These are phyloP conservation scores for Beauveria scarabaeidicola DNA, from an alignment of 2,329 filamentous ascomycete genomes.

Conservation along the genomic window DNA sequence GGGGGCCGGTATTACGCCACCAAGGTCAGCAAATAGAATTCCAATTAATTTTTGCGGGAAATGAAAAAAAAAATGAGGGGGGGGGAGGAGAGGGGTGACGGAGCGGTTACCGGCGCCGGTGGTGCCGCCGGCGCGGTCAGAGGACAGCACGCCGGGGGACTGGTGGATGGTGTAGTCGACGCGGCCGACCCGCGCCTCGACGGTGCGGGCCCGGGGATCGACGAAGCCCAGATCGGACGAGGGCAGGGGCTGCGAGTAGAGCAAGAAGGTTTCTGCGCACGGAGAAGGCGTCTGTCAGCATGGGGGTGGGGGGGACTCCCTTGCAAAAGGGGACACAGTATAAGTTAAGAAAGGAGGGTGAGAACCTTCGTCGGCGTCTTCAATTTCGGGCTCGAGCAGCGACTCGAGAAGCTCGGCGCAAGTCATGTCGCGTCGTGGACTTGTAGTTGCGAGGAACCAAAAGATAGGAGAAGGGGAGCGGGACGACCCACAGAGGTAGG, in stretches of 20 bases:
- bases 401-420: conserved; percentile 17
- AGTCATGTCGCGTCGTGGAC: background rate
- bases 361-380: conserved; percentile 41
- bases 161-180: conserved; percentile 71
- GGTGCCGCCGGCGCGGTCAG: conserved; percentile 55
- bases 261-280: conserved; percentile 68
- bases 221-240: conserved; percentile 79
- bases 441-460: background rate
- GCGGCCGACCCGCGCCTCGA: conserved; percentile 61
- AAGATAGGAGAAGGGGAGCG: background rate
- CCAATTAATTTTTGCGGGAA: background rate
- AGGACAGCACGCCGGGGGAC: conserved; percentile 73
- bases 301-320: background rate
- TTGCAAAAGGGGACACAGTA: background rate
- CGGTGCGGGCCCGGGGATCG: conserved; percentile 54
- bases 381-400: conserved; percentile 34
- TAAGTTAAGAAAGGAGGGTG: background rate
- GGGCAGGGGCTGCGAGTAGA: conserved; percentile 70
- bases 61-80: background rate
- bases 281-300: background rate
- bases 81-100: background rate
- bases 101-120: conserved; percentile 38
- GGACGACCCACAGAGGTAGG: background rate
- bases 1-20: background rate
- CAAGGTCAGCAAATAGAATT: background rate